Evolutionary conservation across 805 yeast genomes (phyloP), one percentile per base, ranked within the genome.

Genomic region (Suhomyces pyralidae): DNA sequence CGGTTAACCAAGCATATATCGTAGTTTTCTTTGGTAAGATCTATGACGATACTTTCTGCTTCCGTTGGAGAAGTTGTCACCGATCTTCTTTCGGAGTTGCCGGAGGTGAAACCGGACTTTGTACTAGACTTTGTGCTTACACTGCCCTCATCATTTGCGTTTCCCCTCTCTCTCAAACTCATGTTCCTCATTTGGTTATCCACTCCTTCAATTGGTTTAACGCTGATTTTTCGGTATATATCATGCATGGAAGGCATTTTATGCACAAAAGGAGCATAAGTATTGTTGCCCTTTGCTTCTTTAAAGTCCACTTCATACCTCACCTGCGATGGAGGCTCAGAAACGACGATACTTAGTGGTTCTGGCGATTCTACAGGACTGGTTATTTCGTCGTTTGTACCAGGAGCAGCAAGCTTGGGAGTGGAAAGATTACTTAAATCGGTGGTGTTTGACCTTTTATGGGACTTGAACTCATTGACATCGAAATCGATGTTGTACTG

Each of bases 271-370:
- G 50, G 17, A 10, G 51, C 48, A 52, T 51, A 48, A 40, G 55
- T 52, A 8, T 48, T 51, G 9, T 38, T 44, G n/a, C 44, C 44
- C 15, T 19, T 42, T n/a, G 65, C 62, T 24, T 68, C 76, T 46
- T 68, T 71, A 62, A 76, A 76, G 53, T 76, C 80, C 22, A 76
- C 73, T 1, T 66, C 71, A 58, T 76, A 76, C 17, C 61, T 52
- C 4, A 76, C 69, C 45, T 58, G 64, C 14, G 53, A 52, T 2
- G 80, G 80, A 1, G 79, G 78, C 47, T 72, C 77, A 3, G 67
- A 70, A 9, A 75, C 67, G 14, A 56, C 58, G 10, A 73, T 65
- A n/a, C 62, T 26, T 45, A 50, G 32, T 14, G 40, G 28, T 14
- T 52, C 54, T 4, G 55, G 51, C 3, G 38, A 45, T 7, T 24